These are phyloP conservation scores for Persicaria tinctoria DNA, from an alignment of 148 eudicot genomes.

Conservation along the genomic window DNA sequence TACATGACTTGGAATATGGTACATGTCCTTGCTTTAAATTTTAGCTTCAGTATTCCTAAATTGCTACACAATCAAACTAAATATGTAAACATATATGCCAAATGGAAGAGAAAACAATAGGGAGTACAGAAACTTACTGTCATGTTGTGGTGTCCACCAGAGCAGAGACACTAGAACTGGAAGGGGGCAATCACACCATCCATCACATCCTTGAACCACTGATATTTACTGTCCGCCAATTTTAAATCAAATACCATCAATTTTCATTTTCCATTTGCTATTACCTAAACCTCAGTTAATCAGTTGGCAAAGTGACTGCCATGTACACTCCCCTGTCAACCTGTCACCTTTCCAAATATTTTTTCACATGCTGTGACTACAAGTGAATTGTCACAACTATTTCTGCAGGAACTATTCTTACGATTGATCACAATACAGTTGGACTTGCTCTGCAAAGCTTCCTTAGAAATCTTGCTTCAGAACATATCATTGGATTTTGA, in stretches of 20 bases:
- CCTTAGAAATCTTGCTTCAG: neutral
- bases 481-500: neutral
- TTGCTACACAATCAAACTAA: neutral
- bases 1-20: neutral
- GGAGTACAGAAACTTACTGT: too few relatives aligned
- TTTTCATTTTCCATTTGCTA: constrained; percentile 3
- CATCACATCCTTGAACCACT: too few relatives aligned
- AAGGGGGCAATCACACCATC: too few relatives aligned
- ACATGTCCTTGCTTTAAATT: neutral
- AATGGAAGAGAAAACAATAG: neutral
- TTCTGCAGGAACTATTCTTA: neutral
- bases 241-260: neutral
- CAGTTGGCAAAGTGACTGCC: neutral
- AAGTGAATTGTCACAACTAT: neutral
- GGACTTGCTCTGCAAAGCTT: neutral
- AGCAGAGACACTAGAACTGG: too few relatives aligned
- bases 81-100: neutral
- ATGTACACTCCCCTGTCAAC: too few relatives aligned
- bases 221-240: neutral
- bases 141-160: too few relatives aligned
- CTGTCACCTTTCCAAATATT: too few relatives aligned
- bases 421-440: neutral
- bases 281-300: neutral
- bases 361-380: neutral
- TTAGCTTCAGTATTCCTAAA: neutral